Evolutionary conservation across 2,329 filamentous ascomycete species (phyloP).

Genomic region (Phyllosticta citribraziliensis): DNA sequence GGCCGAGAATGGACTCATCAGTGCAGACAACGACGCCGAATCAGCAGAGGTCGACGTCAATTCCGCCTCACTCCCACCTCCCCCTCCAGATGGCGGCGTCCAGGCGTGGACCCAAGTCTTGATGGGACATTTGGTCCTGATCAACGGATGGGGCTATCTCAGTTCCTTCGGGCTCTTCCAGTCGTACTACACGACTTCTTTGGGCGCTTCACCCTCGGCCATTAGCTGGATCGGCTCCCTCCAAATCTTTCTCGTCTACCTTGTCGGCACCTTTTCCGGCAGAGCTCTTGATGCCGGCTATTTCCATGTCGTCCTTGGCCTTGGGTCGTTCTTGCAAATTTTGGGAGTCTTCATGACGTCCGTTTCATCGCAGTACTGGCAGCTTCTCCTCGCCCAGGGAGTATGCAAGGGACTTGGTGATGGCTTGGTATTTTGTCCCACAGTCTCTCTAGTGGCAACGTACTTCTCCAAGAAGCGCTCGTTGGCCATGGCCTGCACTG

Average conservation of each 20-base stretch:
- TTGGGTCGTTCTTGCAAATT: slow-evolving; percentile 29
- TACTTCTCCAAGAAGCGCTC: slow-evolving; percentile 25
- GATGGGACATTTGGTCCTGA: slow-evolving; percentile 8
- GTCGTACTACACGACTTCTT: slow-evolving; percentile 36
- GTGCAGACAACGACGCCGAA: neutral
- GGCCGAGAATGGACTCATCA: neutral
- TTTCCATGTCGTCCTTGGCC: slow-evolving; percentile 27
- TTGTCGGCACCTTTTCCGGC: slow-evolving; percentile 34
- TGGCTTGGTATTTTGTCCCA: slow-evolving; percentile 32
- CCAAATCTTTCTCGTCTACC: slow-evolving; percentile 36
- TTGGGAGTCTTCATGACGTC: slow-evolving; percentile 37
- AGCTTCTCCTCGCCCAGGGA: slow-evolving; percentile 40
- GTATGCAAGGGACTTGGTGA: slow-evolving; percentile 37
- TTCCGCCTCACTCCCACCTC: slow-evolving; percentile 3
- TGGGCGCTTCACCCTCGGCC: slow-evolving; percentile 24
- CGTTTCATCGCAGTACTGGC: slow-evolving; percentile 34
- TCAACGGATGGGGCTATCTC: slow-evolving; percentile 34
- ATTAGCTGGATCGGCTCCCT: slow-evolving; percentile 43
- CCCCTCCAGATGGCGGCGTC: slow-evolving; percentile 39
- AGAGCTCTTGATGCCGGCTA: slow-evolving; percentile 35
- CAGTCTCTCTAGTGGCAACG: slow-evolving; percentile 27
- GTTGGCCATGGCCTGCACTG: slow-evolving; percentile 22
- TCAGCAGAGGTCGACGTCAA: neutral
- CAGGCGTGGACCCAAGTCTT: slow-evolving; percentile 38
- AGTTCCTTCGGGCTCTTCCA: slow-evolving; percentile 50